phyloP scores from a whole-genome alignment of 331 rosid genomes.

The Saraca asoca region DNA sequence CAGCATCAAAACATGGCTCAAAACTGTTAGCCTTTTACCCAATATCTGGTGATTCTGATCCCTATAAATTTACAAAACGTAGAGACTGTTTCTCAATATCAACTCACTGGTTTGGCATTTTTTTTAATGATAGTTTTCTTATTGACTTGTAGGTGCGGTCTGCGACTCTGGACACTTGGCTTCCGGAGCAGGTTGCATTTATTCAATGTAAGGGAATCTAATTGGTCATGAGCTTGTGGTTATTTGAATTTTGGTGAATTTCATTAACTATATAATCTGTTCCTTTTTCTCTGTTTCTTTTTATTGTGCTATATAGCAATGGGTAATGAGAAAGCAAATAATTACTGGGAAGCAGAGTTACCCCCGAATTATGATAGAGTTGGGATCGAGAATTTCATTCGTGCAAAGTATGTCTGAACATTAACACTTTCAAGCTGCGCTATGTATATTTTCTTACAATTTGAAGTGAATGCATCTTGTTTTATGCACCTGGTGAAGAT shows the following conservation, averaged over 20 bases:
- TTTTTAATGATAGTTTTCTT: constrained; percentile 18
- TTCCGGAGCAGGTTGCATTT: constrained; percentile 97
- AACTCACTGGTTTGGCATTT: constrained; percentile 5
- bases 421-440: constrained; percentile 34
- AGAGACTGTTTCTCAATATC: constrained; percentile 19
- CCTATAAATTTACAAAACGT: constrained; percentile 13
- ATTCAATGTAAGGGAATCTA: constrained; percentile 74
- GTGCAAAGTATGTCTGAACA: constrained; percentile 79
- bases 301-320: constrained; percentile 55
- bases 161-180: constrained; percentile 98
- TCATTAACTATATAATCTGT: constrained; percentile 26
- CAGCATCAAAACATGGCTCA: constrained; percentile 16
- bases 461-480: constrained; percentile 18
- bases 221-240: constrained; percentile 21
- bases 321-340: constrained; percentile 98
- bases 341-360: constrained; percentile 96
- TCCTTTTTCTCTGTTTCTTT: constrained; percentile 32
- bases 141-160: constrained; percentile 81
- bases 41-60: background rate
- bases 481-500: constrained; percentile 35
- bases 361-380: constrained; percentile 98
- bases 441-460: constrained; percentile 23
- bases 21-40: constrained; percentile 1
- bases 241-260: constrained; percentile 21
- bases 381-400: constrained; percentile 98